These are phyloP conservation scores for Metschnikowia peoriensis DNA, from an alignment of 805 yeast genomes.

Conservation along the genomic window DNA sequence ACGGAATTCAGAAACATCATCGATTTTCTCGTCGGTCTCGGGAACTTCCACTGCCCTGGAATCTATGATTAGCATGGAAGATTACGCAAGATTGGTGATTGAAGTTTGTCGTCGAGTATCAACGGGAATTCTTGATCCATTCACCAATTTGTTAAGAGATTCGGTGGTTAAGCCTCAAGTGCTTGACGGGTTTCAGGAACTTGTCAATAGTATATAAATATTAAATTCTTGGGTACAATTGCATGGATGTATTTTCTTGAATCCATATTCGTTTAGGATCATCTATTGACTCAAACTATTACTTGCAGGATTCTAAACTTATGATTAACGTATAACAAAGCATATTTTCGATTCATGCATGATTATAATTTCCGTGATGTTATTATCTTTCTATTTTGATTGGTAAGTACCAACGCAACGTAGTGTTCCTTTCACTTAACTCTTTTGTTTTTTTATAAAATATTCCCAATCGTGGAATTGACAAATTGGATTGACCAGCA, in stretches of 20 bases:
- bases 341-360: no score
- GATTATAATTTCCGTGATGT: no score
- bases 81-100: conserved; percentile 28
- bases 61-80: conserved; percentile 27
- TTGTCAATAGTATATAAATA: conserved; percentile 24
- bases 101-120: conserved; percentile 29
- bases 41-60: conserved; percentile 23
- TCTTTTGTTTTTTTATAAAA: no score
- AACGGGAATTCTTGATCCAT: conserved; percentile 41
- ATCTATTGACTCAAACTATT: no score
- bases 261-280: no score
- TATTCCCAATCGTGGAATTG: no score
- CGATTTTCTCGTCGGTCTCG: conserved; percentile 36
- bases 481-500: not conserved
- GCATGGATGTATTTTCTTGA: no score
- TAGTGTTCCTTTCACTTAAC: no score
- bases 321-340: no score
- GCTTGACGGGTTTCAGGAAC: conserved; percentile 28
- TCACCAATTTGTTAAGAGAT: conserved; percentile 26
- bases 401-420: no score
- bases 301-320: no score
- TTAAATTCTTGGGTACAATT: not conserved
- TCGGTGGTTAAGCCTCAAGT: conserved; percentile 33
- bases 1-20: conserved; percentile 27
- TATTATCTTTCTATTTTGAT: no score